Evolutionary conservation across 371 early-diverging fungal species (phyloP), one percentile per base, ranked within the genome.

Genomic region (Vairimorpha apis): DNA sequence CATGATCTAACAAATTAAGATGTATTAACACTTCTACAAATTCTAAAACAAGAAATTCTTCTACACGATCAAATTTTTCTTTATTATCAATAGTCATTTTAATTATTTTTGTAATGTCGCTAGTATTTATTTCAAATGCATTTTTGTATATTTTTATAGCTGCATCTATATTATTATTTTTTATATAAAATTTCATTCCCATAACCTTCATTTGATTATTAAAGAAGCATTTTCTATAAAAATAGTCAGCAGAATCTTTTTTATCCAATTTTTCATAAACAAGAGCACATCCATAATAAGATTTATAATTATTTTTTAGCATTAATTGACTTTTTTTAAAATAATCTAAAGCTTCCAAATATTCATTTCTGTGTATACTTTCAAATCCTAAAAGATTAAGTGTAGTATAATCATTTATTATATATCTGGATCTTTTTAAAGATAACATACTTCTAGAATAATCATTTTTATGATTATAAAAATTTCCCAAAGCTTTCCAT

Each of bases 401-500:
- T 44, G 80, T 75, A 68, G 79, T 75, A n/a, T 75, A 63, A 49
- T 75, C 76, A 62, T 74, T 78, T 63, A 55, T 45, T 35, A 83
- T 78, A 32, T 51, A 35, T 21, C 76, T 21, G 32, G 76, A 76
- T 63, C 76, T 72, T 43, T 77, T 67, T 63, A 84, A 76, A 59
- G 77, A 82, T 38, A 70, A 35, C 0, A 72, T 37, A 25, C 79
- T 76, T 47, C 78, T 76, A 29, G 74, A 53, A 21, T 70, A 67
- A 23, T 83, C 79, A 32, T 71, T 70, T 29, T 70, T 60, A 12
- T 76, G 55, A 38, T 75, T 76, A 62, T 78, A 84, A 65, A 80
- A 80, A 65, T 84, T 84, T 0, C 81, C 84, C 5, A 84, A 23
- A 3, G 72, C 78, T 29, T 72, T 70, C 83, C 83, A 84, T 23